These are phyloP conservation scores for Puccinia coronata DNA, from an alignment of 1,284 basidiomycete species.

Conservation along the genomic window DNA sequence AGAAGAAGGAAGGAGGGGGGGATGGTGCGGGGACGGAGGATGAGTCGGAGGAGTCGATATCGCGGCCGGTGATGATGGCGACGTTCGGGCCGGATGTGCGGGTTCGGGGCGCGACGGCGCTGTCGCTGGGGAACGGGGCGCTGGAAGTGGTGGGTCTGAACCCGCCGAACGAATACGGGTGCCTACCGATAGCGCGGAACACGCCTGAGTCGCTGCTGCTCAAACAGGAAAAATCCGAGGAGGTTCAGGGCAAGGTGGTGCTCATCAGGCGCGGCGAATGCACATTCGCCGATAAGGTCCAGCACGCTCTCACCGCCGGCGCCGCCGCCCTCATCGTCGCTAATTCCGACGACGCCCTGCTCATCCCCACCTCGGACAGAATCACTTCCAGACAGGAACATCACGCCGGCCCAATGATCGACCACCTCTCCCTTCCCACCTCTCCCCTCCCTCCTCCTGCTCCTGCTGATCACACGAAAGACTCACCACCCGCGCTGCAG, in stretches of 20 bases:
- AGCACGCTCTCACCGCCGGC: background rate
- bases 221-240: background rate
- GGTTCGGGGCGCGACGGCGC: background rate
- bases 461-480: too few species aligned
- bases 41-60: background rate
- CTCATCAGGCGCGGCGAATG: conserved; percentile 32
- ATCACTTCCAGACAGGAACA: background rate
- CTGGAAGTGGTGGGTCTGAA: conserved; percentile 4
- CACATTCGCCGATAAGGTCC: conserved; percentile 32
- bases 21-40: too few species aligned
- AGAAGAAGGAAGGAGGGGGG: too few species aligned
- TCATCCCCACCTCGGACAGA: conserved; percentile 31
- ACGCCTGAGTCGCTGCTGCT: background rate
- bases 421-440: too few species aligned
- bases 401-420: background rate
- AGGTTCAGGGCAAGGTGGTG: conserved; percentile 24
- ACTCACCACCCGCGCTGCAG: too few species aligned
- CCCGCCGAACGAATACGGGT: conserved; percentile 24
- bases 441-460: too few species aligned
- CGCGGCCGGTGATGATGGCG: conserved; percentile 36
- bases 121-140: background rate
- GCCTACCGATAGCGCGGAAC: background rate
- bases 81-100: conserved; percentile 42
- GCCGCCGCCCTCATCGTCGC: conserved; percentile 19
- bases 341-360: conserved; percentile 20